Evolutionary conservation across 2,329 filamentous ascomycete species (phyloP).

Genomic region (Thielaviopsis ethacetica): DNA sequence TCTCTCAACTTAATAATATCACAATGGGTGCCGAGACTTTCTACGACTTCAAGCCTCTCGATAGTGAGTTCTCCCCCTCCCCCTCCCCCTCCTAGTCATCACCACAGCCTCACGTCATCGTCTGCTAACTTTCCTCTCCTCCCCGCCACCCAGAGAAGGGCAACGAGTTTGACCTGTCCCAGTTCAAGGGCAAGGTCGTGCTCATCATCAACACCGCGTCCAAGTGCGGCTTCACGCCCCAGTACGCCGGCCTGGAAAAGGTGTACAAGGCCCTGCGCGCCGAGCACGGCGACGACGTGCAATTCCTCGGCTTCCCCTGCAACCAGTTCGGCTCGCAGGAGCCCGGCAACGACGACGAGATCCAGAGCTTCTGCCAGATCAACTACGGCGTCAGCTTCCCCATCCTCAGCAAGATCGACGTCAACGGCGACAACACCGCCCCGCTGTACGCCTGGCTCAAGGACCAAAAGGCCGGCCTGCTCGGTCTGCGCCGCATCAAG

Average conservation of each 20-base stretch:
- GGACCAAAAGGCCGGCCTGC: conserved; percentile 57
- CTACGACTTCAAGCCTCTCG: conserved; percentile 71
- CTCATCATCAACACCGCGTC: conserved; percentile 95
- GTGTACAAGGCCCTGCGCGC: conserved; percentile 66
- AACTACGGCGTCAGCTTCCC: conserved; percentile 94
- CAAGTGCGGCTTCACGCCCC: conserved; percentile 97
- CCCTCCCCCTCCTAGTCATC: background rate
- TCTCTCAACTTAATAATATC: background rate
- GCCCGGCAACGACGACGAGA: conserved; percentile 65
- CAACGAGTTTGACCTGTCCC: conserved; percentile 47
- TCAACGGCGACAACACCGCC: conserved; percentile 71
- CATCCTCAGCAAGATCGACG: conserved; percentile 79
- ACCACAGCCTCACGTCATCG: background rate
- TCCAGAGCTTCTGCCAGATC: conserved; percentile 71
- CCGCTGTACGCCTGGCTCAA: conserved; percentile 69
- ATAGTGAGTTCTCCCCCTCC: conserved; percentile 41
- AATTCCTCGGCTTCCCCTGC: conserved; percentile 90
- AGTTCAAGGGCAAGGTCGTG: conserved; percentile 81
- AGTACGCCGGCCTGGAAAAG: conserved; percentile 79
- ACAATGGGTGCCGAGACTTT: conserved; percentile 26
- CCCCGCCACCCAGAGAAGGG: conserved; percentile 31
- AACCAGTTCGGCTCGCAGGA: conserved; percentile 94
- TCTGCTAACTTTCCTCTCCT: conserved; percentile 2
- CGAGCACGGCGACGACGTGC: conserved; percentile 58
- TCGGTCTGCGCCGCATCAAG: conserved; percentile 85